Base-by-base conservation (phyloP, 1,284 basidiomycete species). In the Naganishia liquefaciens region DNA sequence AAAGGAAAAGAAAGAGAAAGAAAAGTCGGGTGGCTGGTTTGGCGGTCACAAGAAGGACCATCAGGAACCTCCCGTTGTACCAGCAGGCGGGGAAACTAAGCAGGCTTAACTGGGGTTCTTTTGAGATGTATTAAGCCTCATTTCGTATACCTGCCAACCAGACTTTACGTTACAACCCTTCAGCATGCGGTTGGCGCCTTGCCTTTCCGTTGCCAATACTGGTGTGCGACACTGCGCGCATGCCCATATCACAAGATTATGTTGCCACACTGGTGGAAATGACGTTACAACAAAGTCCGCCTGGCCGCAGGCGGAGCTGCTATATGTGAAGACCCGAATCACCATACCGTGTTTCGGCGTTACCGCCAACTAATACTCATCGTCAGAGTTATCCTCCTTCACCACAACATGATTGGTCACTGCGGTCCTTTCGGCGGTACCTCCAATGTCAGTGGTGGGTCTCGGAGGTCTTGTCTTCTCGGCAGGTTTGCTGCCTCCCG, bases 1-100 rank as follows among this genome's bases (percentile, higher is more conserved):
- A 30, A 72, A 75, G 63, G 73, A 73, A 65, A 72, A 74, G 68
- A 70, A 75, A 43, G 71, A 73, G 62, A 54, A 65, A 15, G 44
- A 66, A 15, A 66, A 65, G 28, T 66, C 66, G 49, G 68, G 65
- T 64, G 61, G 66, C n/a, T 62, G 65, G 44, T 61, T 62, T 23
- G 58, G 58, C 13, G 40, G 49, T 17, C 60, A 62, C 30, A 52
- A 62, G 50, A 62, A 62, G 51, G 51, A 62, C 40, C 9, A 10
- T 21, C 28, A 62, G 43, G 51, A 62, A 40, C 9, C 7, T 21
- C n/a, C 21, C 9, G 40, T 23, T 10, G 33, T 2, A 13, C 33
- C 7, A 10, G 33, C 33, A 7, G 33, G 33, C 33, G 17, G n/a
- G 9, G 57, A 50, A 40, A 49, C 57, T 33, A 60, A 50, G 28